A percentile compares a stretch with the other conserved stretches of the same genome.
These are phyloP conservation scores for Allantophomopsis cytisporea DNA, from an alignment of 2,329 filamentous ascomycete genomes.

Conservation along the genomic window DNA sequence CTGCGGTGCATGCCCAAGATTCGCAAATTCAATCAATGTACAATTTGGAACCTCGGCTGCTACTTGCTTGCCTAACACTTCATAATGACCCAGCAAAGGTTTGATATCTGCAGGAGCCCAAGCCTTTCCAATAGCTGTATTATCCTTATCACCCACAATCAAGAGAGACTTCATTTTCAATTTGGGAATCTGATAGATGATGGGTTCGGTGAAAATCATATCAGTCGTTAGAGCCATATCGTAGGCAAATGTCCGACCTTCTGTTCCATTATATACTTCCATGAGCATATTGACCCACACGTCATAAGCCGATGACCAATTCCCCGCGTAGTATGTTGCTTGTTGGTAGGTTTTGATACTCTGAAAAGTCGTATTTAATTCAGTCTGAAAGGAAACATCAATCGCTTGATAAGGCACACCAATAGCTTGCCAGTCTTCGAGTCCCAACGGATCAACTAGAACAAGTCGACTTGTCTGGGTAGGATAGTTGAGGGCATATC, in stretches of 20 bases:
- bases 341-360: slow-evolving; percentile 31
- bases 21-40: slow-evolving; percentile 30
- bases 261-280: slow-evolving; percentile 31
- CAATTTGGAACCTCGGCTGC: slow-evolving; percentile 27
- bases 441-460: slow-evolving; percentile 35
- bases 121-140: slow-evolving; percentile 37
- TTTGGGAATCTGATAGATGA: slow-evolving; percentile 3
- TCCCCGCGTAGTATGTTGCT: slow-evolving; percentile 29
- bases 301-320: slow-evolving; percentile 33
- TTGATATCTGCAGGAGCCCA: slow-evolving; percentile 29
- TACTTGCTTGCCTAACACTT: slow-evolving; percentile 30
- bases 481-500: slow-evolving; percentile 36
- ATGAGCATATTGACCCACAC: slow-evolving; percentile 38
- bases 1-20: slow-evolving; percentile 37
- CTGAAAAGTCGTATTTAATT: slow-evolving; percentile 25
- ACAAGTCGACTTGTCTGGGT: slow-evolving; percentile 26
- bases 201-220: slow-evolving; percentile 2
- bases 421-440: slow-evolving; percentile 33
- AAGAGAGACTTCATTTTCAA: slow-evolving; percentile 5
- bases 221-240: slow-evolving; percentile 4
- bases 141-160: slow-evolving; percentile 2
- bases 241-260: slow-evolving; percentile 6
- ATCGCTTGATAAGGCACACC: slow-evolving; percentile 31
- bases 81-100: slow-evolving; percentile 31
- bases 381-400: slow-evolving; percentile 22